A percentile compares a stretch with the other conserved stretches of the same genome.
phyloP scores from a whole-genome alignment of 805 yeast genomes.

The Hanseniaspora lachancei region DNA sequence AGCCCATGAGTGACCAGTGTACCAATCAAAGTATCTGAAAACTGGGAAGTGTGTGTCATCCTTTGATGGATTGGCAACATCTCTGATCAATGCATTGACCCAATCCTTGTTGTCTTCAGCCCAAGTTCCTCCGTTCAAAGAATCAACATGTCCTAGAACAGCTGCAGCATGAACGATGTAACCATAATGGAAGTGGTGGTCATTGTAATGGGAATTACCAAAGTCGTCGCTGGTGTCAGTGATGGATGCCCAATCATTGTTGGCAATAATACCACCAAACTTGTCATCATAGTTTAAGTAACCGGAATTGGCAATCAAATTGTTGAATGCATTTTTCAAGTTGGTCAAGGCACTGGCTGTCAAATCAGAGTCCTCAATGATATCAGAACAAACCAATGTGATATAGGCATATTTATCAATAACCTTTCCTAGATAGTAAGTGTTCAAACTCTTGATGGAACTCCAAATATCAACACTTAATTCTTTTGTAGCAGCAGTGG shows the following conservation, averaged over 20 bases:
- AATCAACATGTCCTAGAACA: slow-evolving; percentile 54
- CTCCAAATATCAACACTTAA: slow-evolving; percentile 34
- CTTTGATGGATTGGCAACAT: slow-evolving; percentile 49
- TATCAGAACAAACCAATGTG: slow-evolving; percentile 37
- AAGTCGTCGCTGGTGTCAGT: slow-evolving; percentile 40
- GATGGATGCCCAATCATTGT: slow-evolving; percentile 28
- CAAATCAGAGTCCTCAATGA: slow-evolving; percentile 33
- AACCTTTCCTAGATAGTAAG: slow-evolving; percentile 41
- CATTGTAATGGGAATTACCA: slow-evolving; percentile 69
- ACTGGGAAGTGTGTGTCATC: slow-evolving; percentile 48
- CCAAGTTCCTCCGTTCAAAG: slow-evolving; percentile 41
- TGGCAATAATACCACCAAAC: slow-evolving; percentile 44
- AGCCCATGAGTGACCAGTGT: slow-evolving; percentile 64
- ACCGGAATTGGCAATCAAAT: slow-evolving; percentile 22
- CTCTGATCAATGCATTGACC: slow-evolving; percentile 51
- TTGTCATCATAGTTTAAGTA: slow-evolving; percentile 41
- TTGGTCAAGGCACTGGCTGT: slow-evolving; percentile 27
- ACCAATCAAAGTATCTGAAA: slow-evolving; percentile 58
- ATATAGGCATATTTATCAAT: slow-evolving; percentile 47
- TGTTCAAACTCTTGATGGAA: slow-evolving; percentile 32
- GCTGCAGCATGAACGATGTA: slow-evolving; percentile 77
- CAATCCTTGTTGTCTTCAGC: slow-evolving; percentile 35
- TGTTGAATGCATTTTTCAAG: slow-evolving; percentile 33
- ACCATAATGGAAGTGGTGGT: slow-evolving; percentile 81
- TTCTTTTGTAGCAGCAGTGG: slow-evolving; percentile 36